phyloP scores from a whole-genome alignment of 108 stramenopile genomes.

The Epipyxis sp. region DNA sequence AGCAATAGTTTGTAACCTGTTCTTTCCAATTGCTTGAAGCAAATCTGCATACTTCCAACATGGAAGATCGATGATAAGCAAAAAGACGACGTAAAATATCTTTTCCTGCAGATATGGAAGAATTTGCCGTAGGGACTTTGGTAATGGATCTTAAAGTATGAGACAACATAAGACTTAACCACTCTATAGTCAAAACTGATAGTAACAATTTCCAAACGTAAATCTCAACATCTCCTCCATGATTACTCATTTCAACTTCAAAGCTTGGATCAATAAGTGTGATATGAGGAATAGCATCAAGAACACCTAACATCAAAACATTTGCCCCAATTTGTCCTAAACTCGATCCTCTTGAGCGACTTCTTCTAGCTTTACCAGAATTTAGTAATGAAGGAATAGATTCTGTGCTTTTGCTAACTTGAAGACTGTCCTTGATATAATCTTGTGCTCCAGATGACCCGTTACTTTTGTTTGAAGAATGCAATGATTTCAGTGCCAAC shows the following conservation, averaged over 20 bases:
- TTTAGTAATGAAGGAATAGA: no score
- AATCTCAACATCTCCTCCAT: neutral
- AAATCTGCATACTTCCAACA: slow-evolving; percentile 15
- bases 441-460: no score
- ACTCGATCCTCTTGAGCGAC: slow-evolving; percentile 1
- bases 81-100: slow-evolving; percentile 1
- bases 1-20: no score
- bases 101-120: slow-evolving; percentile 17
- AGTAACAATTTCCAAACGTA: slow-evolving; percentile 6
- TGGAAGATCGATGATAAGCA: neutral
- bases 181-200: neutral
- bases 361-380: neutral
- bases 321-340: neutral
- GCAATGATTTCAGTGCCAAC: no score
- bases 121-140: no score
- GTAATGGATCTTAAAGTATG: neutral
- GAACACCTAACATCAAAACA: neutral
- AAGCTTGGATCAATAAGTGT: neutral
- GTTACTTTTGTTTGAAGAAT: no score
- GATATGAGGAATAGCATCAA: slow-evolving; percentile 16
- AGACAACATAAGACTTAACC: slow-evolving; percentile 12
- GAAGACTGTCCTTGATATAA: no score
- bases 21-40: no score
- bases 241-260: neutral
- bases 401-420: no score